Conservation (phyloP, 2,329 filamentous ascomycete species). For the Hymenoscyphus occultus region DNA sequence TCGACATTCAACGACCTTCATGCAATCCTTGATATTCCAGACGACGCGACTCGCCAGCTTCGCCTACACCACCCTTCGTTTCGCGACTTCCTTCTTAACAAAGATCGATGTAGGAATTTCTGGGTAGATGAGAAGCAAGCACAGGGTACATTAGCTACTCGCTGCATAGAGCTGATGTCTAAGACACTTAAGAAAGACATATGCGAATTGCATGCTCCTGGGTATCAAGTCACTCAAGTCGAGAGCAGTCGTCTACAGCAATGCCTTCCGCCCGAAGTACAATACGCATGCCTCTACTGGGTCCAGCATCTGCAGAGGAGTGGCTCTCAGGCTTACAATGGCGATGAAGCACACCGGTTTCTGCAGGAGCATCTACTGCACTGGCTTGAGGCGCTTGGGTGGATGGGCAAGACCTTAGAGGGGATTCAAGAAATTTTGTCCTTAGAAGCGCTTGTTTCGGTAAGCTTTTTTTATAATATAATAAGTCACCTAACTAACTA, state of each 20-base stretch:
- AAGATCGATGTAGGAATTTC: conserved; percentile 16
- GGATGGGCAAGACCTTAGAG: too few relatives aligned
- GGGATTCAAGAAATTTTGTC: too few relatives aligned
- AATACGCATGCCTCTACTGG: conserved; percentile 40
- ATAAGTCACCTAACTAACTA: too few relatives aligned
- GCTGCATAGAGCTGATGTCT: conserved; percentile 33
- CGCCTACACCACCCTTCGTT: conserved; percentile 19
- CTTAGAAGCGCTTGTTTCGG: too few relatives aligned
- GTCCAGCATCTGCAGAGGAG: conserved; percentile 33
- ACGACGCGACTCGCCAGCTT: conserved; percentile 10
- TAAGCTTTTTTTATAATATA: too few relatives aligned
- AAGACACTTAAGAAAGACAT: conserved; percentile 17
- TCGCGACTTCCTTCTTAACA: conserved; percentile 18
- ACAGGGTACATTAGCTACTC: conserved; percentile 9
- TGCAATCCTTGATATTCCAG: conserved; percentile 17
- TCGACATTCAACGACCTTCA: conserved; percentile 15
- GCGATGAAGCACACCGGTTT: neutral
- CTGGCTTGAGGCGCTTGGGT: too few relatives aligned
- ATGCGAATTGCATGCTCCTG: conserved; percentile 25
- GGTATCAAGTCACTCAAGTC: conserved; percentile 20
- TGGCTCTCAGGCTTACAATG: conserved; percentile 29
- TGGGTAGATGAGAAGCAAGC: conserved; percentile 15
- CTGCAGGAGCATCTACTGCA: neutral
- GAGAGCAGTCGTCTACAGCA: conserved; percentile 23
- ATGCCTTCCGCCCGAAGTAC: conserved; percentile 36